Base-by-base conservation (phyloP, 202 grass and related monocot genomes). In the Carex arenaria region DNA sequence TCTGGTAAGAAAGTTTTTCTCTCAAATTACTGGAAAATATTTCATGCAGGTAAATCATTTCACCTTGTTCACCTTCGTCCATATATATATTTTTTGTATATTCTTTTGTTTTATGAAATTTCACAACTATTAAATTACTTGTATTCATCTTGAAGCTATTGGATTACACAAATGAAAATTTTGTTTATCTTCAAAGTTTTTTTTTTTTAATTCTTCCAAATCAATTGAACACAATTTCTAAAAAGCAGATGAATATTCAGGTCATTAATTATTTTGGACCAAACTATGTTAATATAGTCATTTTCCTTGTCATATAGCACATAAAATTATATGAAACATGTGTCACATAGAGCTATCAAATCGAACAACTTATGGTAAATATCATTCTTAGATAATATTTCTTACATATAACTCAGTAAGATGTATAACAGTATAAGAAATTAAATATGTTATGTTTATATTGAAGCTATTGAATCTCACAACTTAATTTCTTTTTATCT, bases 11-110 rank as follows among this genome's bases (percentile, higher is more conserved):
- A 36, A 14, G 0, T 13, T 10, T 64, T 64, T 31, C 61, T 36
- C 13, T 67, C 64, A 31, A 67, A 34, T 5, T 67, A 15, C 30
- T 15, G 3, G 15, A 67, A 56, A 78, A n/a, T 17, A 18, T 15
- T 59, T 60, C 73, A 78, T 57, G 40, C 43, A 4, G 73, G 73
- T 78, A 32, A 78, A 49, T 77, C 8, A 23, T 36, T 78, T 59
- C 53, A 59, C 43, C 51, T 12, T 77, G 36, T 56, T 19, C 45
- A 31, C 20, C 34, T 36, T 76, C 7, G 15, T 55, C 3, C 9
- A 30, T 26, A 75, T 53, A 1, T 76, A 40, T 40, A 40, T 40
- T 6, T 10, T 26, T 51, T 23, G 3, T 31, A 31, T 30, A 11
- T 63, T 22, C 0, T 60, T 60, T 60, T 8, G 57, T 23, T 61